phyloP scores from a whole-genome alignment of 2,329 filamentous ascomycete species.

The Trichophyton rubrum region DNA sequence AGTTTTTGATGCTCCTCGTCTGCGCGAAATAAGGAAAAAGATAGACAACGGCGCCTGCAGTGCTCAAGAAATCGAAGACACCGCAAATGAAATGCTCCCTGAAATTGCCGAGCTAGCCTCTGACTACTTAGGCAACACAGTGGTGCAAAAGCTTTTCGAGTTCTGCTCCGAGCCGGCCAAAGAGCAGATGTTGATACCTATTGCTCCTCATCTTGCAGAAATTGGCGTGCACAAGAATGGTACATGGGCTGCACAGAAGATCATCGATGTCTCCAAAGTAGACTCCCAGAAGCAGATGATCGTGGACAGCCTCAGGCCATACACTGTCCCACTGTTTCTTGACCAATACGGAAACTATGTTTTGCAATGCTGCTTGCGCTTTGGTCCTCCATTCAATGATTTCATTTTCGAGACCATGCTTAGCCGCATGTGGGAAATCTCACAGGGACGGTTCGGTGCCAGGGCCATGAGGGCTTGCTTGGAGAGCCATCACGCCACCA shows the following conservation, averaged over 20 bases:
- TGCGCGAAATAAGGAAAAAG: conserved; percentile 90
- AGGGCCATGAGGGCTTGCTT: conserved; percentile 93
- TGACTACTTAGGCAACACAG: conserved; percentile 95
- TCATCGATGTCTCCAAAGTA: conserved; percentile 89
- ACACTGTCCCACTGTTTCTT: conserved; percentile 81
- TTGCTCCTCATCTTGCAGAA: conserved; percentile 83
- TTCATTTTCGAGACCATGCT: conserved; percentile 99
- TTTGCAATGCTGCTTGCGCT: conserved; percentile 88
- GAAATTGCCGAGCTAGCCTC: conserved; percentile 91
- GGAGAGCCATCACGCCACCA: conserved; percentile 88
- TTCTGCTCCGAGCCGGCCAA: conserved; percentile 83
- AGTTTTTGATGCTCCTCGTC: conserved; percentile 83
- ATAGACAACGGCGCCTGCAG: conserved; percentile 91
- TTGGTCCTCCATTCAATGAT: conserved; percentile 76
- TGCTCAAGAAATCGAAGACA: conserved; percentile 77
- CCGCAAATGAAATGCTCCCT: conserved; percentile 85
- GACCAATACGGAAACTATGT: conserved; percentile 99
- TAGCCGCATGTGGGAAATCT: conserved; percentile 80
- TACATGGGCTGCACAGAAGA: conserved; percentile 98
- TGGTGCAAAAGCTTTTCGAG: conserved; percentile 98
- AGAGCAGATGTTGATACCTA: conserved; percentile 78
- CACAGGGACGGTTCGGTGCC: conserved; percentile 86
- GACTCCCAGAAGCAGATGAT: conserved; percentile 72
- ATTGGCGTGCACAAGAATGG: conserved; percentile 99
- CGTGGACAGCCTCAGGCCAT: conserved; percentile 69